A percentile compares a stretch with the other conserved stretches of the same genome.
Evolutionary conservation across 73 alveolate species (phyloP).

Genomic region (Paraurostyla sp.): DNA sequence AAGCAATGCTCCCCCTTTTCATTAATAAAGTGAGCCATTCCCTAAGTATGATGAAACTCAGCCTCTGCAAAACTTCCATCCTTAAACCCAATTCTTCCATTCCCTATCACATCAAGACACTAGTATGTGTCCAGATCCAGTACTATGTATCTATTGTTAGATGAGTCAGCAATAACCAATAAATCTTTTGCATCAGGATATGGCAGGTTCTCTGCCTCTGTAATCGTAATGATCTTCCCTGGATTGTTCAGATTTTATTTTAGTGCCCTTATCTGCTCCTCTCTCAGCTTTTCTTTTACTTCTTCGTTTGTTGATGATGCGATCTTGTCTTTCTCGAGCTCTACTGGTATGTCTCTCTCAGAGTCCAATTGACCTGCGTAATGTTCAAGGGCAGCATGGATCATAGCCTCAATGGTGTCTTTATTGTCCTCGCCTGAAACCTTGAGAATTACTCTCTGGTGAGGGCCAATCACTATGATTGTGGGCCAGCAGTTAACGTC

Average conservation of each 20-base stretch:
- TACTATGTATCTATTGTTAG: slow-evolving; percentile 51
- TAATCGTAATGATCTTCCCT: slow-evolving; percentile 33
- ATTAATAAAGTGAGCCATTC: slow-evolving; percentile 20
- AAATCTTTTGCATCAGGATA: slow-evolving; percentile 47
- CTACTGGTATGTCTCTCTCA: not conserved
- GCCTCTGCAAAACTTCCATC: slow-evolving; percentile 63
- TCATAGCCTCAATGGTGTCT: slow-evolving; percentile 22
- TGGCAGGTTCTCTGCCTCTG: slow-evolving; percentile 27
- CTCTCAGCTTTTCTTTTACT: not conserved
- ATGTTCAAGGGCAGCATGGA: slow-evolving; percentile 50
- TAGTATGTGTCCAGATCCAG: slow-evolving; percentile 5
- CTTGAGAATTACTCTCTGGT: slow-evolving; percentile 18
- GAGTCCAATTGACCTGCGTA: not conserved
- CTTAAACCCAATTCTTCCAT: slow-evolving; percentile 47
- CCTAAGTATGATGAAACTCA: slow-evolving; percentile 63
- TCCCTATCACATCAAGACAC: slow-evolving; percentile 60
- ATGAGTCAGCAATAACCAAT: slow-evolving; percentile 55
- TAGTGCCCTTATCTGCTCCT: slow-evolving; percentile 47
- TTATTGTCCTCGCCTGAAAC: slow-evolving; percentile 64
- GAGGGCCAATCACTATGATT: slow-evolving; percentile 41
- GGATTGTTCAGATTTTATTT: slow-evolving; percentile 42
- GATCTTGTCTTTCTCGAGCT: slow-evolving; percentile 33
- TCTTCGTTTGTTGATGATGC: not conserved
- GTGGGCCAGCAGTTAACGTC: slow-evolving; percentile 68
- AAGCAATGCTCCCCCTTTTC: slow-evolving; percentile 36